A percentile compares a stretch with the other conserved stretches of the same genome.
Evolutionary conservation across 768 basidiomycete species (phyloP).

Genomic region (Termitomyces sp.): DNA sequence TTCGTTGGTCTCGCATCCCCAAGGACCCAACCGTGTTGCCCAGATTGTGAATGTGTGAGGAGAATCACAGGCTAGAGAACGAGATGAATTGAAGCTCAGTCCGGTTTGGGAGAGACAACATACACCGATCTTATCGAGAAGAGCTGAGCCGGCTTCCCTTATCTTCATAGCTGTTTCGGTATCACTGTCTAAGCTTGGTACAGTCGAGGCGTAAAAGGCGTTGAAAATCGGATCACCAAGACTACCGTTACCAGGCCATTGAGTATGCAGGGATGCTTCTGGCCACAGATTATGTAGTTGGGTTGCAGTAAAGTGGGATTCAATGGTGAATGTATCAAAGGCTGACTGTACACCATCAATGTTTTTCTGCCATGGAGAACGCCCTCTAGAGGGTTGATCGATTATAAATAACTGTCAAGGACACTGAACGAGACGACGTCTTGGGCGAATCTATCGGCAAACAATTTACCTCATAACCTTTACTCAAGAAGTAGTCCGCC

Average conservation of each 20-base stretch:
- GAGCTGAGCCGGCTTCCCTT: conserved; percentile 34
- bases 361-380: conserved; percentile 39
- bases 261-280: conserved; percentile 41
- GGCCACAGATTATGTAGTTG: conserved; percentile 40
- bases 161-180: conserved; percentile 35
- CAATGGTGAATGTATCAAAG: conserved; percentile 27
- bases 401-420: conserved; percentile 33
- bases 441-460: conserved; percentile 14
- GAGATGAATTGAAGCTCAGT: not conserved
- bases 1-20: conserved; percentile 41
- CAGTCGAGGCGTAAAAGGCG: conserved; percentile 39
- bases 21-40: conserved; percentile 45
- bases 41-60: conserved; percentile 51
- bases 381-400: conserved; percentile 43
- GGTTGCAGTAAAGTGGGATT: conserved; percentile 43
- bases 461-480: conserved; percentile 46
- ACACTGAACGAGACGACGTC: conserved; percentile 12
- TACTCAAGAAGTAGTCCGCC: conserved; percentile 50
- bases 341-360: conserved; percentile 33
- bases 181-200: conserved; percentile 35
- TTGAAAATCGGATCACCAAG: conserved; percentile 43
- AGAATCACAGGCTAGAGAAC: conserved; percentile 38
- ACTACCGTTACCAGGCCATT: conserved; percentile 52
- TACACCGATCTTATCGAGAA: conserved; percentile 48
- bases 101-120: conserved; percentile 7